Evolutionary conservation across 2,329 filamentous ascomycete species (phyloP), one percentile per base, ranked within the genome.

Genomic region (Cladosporium sp.): DNA sequence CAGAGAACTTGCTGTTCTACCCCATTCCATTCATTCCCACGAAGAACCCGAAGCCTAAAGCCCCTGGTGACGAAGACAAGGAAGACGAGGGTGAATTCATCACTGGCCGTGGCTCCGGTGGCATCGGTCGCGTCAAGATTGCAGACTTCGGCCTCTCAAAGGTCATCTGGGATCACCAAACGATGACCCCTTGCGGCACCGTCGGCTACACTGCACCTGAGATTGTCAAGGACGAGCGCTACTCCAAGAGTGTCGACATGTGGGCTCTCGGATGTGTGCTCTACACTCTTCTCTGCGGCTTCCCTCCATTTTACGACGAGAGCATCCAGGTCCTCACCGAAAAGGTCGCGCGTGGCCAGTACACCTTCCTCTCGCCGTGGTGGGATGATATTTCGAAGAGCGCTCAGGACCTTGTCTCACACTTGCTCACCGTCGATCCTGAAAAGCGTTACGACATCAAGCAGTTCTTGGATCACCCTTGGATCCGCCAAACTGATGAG

Each of bases 241-340:
- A 99, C 70, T 97, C 92, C 32, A 99, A 97, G 77, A 95, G 89
- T 45, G 93, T 99, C 41, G 93, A 99, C 65, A 99, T 99, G 93
- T 99, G 93, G 93, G 93, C 93, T 3, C 73, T 99, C 27, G 93
- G 93, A 12, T 99, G 93, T 67, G 93, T 99, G 9, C 77, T 99
- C 5, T 99, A 99, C 74, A 99, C 93, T 1, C 76, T 99, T 1
- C 85, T 99, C 13, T 99, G 93, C 62, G 93, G 93, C 12, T 99
- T 99, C 74, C 93, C 93, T 8, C 93, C 93, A 2, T 99, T 99
- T 71, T 96, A 99, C 69, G 93, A 99, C 61, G 93, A 99, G 73
- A 96, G 89, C 64, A 97, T 99, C 59, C 90, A 96, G 65, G 86
- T 95, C 1, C 80, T 99, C 54, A 97, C 93, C 1, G 92, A 99